Evolutionary conservation across 805 yeast species (phyloP).

Genomic region (Tetrapisispora namnaoensis): DNA sequence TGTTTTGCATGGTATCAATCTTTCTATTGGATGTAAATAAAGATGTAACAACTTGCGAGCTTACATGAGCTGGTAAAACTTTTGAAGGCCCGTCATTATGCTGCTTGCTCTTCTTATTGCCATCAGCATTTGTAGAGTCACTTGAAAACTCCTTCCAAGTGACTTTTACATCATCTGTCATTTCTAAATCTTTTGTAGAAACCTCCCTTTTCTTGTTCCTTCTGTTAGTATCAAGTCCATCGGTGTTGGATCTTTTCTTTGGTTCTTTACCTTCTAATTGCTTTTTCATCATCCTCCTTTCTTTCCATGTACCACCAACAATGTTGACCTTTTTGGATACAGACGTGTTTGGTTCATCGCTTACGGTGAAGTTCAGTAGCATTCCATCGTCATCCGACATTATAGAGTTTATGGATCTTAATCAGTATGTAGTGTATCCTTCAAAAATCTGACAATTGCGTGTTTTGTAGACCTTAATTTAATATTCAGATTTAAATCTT

Average conservation of each 20-base stretch:
- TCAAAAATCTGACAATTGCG: no score
- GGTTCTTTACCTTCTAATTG: constrained; percentile 38
- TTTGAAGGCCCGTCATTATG: constrained; percentile 5
- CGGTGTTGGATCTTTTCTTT: constrained; percentile 5
- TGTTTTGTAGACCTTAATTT: no score
- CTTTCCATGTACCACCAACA: constrained; percentile 76
- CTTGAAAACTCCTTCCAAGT: background rate
- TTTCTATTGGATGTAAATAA: constrained; percentile 66
- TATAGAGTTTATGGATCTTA: background rate
- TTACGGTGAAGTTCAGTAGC: constrained; percentile 60
- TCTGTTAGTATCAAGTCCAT: background rate
- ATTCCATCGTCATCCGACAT: constrained; percentile 34
- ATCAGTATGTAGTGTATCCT: no score
- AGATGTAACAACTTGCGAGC: constrained; percentile 66
- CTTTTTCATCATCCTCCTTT: constrained; percentile 52
- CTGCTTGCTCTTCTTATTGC: background rate
- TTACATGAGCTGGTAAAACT: constrained; percentile 3
- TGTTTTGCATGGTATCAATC: constrained; percentile 28
- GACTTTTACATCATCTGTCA: constrained; percentile 1
- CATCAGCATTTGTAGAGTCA: background rate
- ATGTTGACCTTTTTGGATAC: constrained; percentile 30
- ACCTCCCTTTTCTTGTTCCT: background rate
- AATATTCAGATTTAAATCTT: no score
- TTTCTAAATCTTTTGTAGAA: constrained; percentile 9
- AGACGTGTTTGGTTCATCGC: constrained; percentile 24